Evolutionary conservation across 148 eudicot genomes (phyloP), one percentile per base, ranked within the genome.

Genomic region (Chenopodium formosanum): DNA sequence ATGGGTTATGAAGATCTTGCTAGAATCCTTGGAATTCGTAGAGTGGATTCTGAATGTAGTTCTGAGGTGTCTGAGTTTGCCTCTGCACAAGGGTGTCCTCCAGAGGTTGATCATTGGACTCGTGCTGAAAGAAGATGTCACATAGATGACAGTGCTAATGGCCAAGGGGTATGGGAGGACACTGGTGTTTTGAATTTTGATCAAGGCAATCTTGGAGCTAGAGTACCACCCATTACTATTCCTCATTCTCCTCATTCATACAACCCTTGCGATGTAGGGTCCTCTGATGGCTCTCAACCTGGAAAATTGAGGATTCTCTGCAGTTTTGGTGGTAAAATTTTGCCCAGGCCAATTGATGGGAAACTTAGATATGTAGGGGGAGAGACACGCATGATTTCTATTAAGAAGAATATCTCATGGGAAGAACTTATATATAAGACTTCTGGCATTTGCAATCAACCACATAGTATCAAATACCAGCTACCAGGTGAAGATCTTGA

Each of bases 401-500:
- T 95, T 31, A 77, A 80, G 69, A 90, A 89, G 79, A 87, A 87
- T 84, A 79, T 91, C 77, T 81, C 87, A 70, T 93, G 92, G 94
- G 92, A 79, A 82, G 98, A 92, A 84, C 90, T 95, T 76, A 80
- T 92, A 74, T 78, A 81, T 68, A 93, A 90, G 88, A 93, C 97
- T 32, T 87, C 83, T 46, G 89, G 79, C 75, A 88, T 93, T 34
- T 95, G 97, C 86, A 87, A 83, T 76, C 91, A 92, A 82, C 89
- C 94, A 66, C 91, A 92, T 86, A 85, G 91, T 62, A 90, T 95
- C 53, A 95, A 95, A 85, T 95, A 95, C 81, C 98, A 93, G 87
- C 93, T 95, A 71, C 98, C 97, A 34, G 97, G 97, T 75, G 98
- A 95, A 88, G 97, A 95, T 88, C 92, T 95, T 78, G 97, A 95